These are phyloP conservation scores for Carex arenaria DNA, from an alignment of 202 grass and related monocot species.

Conservation along the genomic window DNA sequence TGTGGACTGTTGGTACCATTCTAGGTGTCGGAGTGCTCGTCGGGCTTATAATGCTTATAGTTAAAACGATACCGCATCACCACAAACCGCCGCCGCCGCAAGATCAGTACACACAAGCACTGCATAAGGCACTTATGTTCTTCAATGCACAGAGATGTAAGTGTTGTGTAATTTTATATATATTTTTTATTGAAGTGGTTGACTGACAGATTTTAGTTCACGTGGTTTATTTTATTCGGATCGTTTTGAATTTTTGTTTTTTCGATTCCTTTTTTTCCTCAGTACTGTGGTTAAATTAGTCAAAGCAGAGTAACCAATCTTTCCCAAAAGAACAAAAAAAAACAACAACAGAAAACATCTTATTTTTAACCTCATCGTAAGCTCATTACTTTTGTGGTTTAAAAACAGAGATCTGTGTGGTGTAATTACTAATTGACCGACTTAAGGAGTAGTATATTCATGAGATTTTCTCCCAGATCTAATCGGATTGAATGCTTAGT, in stretches of 20 bases:
- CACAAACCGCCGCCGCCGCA: slow-evolving; percentile 50
- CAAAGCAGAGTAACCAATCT: neutral
- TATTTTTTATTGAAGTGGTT: neutral
- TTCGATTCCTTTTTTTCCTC: neutral
- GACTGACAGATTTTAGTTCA: neutral
- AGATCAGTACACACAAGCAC: slow-evolving; percentile 72
- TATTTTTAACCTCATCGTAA: neutral
- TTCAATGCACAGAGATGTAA: slow-evolving; percentile 94
- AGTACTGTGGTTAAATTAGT: neutral
- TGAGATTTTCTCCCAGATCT: neutral
- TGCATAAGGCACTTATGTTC: slow-evolving; percentile 99
- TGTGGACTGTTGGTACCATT: slow-evolving; percentile 81
- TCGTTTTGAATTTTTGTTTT: neutral
- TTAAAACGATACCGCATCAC: slow-evolving; percentile 89
- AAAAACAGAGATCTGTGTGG: neutral
- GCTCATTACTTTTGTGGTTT: neutral
- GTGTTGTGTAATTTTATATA: neutral
- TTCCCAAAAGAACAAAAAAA: neutral
- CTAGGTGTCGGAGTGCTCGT: slow-evolving; percentile 74
- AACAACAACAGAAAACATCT: neutral
- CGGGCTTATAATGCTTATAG: slow-evolving; percentile 83
- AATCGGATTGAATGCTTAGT: neutral
- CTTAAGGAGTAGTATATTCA: neutral
- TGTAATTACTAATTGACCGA: neutral
- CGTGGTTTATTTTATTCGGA: neutral